A percentile compares a stretch with the other conserved stretches of the same genome.
Evolutionary conservation across 768 basidiomycete species (phyloP).

Genomic region (Podaxis pistillaris): DNA sequence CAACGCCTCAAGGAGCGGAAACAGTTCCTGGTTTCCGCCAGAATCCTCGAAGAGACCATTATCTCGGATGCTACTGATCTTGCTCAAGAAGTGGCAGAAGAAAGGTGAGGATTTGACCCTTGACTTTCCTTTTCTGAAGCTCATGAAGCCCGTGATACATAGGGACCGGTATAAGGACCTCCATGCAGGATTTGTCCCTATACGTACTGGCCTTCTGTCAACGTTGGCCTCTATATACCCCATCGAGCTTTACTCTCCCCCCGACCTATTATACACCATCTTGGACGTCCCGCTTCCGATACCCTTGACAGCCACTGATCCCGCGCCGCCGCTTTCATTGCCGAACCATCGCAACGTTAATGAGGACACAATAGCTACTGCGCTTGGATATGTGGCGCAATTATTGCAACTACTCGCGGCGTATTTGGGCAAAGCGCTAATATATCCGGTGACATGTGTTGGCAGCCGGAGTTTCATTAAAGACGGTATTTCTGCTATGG

Average conservation of each 20-base stretch:
- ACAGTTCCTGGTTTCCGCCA: constrained; percentile 39
- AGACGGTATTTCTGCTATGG: constrained; percentile 93
- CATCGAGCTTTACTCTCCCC: constrained; percentile 80
- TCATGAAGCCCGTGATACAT: constrained; percentile 18
- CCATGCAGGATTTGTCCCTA: constrained; percentile 46
- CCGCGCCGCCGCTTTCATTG: constrained; percentile 78
- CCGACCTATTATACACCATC: constrained; percentile 88
- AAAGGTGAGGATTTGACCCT: constrained; percentile 25
- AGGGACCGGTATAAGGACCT: constrained; percentile 51
- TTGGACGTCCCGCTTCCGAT: constrained; percentile 89
- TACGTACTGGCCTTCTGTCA: constrained; percentile 64
- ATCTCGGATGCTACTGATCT: constrained; percentile 6
- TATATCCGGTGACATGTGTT: constrained; percentile 88
- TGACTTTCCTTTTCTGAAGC: neutral
- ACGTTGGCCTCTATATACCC: constrained; percentile 80
- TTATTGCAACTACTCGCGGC: constrained; percentile 78
- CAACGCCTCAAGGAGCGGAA: constrained; percentile 45
- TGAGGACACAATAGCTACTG: constrained; percentile 85
- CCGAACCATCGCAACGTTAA: constrained; percentile 67
- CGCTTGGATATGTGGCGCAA: constrained; percentile 88
- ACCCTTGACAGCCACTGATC: constrained; percentile 67
- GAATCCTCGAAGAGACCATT: constrained; percentile 24
- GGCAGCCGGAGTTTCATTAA: constrained; percentile 90
- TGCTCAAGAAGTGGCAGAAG: constrained; percentile 8
- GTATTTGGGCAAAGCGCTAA: constrained; percentile 71